Percentiles rank a stretch among this genome's conserved stretches.
phyloP scores from a whole-genome alignment of 495 filamentous ascomycete species.

The Penicillium lagena region DNA sequence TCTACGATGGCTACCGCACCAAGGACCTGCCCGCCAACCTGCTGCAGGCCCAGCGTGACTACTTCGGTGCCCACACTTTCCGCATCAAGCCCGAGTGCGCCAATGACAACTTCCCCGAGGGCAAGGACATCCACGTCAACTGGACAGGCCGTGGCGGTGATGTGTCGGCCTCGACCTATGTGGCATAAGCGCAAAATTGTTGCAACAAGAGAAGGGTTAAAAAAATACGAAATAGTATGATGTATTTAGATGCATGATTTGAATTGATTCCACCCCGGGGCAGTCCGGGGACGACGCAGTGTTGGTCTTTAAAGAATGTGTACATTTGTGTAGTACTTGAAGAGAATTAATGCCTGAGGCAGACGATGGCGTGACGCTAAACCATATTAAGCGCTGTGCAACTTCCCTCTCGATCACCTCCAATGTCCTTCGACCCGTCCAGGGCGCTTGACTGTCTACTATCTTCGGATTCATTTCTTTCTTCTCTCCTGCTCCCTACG shows the following conservation, averaged over 20 bases:
- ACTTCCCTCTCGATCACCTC: slow-evolving; percentile 2
- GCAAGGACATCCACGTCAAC: slow-evolving; percentile 95
- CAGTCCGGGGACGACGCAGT: no score
- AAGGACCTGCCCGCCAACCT: slow-evolving; percentile 95
- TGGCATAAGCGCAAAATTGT: slow-evolving; percentile 57
- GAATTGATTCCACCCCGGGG: no score
- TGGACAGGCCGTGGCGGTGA: slow-evolving; percentile 98
- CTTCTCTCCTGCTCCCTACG: slow-evolving; percentile 1
- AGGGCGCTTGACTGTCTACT: slow-evolving; percentile 1
- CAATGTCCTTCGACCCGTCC: background rate
- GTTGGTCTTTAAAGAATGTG: no score
- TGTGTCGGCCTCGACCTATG: slow-evolving; percentile 93
- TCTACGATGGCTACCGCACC: slow-evolving; percentile 97
- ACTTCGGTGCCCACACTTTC: slow-evolving; percentile 99
- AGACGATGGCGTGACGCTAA: slow-evolving; percentile 2
- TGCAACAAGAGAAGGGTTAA: slow-evolving; percentile 15
- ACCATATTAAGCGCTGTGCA: slow-evolving; percentile 2
- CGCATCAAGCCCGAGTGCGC: slow-evolving; percentile 88
- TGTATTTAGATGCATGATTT: slow-evolving; percentile 22
- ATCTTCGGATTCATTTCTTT: background rate
- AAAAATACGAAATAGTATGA: slow-evolving; percentile 13
- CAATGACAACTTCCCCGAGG: slow-evolving; percentile 74
- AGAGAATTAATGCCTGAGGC: background rate
- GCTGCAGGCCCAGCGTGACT: slow-evolving; percentile 96
- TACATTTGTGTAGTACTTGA: no score